A percentile compares a stretch with the other conserved stretches of the same genome.
These are phyloP conservation scores for Boletus eberwhitei DNA, from an alignment of 768 basidiomycete genomes.

Conservation along the genomic window DNA sequence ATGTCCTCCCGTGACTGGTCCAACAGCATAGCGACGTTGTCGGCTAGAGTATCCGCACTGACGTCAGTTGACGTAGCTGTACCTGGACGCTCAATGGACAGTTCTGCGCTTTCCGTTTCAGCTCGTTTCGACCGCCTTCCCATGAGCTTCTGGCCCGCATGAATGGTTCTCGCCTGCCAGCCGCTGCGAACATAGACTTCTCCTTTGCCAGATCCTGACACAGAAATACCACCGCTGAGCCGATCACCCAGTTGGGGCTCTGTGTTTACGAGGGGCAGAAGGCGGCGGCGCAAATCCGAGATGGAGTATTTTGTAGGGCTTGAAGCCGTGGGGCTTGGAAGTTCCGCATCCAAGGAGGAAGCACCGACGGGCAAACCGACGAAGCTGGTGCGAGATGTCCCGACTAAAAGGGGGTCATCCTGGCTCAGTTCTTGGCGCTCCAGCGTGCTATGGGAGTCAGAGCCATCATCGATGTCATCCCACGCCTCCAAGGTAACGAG, in stretches of 20 bases:
- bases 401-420: slow-evolving; percentile 21
- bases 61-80: slow-evolving; percentile 30
- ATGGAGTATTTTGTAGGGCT: slow-evolving; percentile 35
- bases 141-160: slow-evolving; percentile 41
- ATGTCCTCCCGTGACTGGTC: slow-evolving; percentile 61
- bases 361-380: slow-evolving; percentile 5
- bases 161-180: slow-evolving; percentile 71
- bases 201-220: slow-evolving; percentile 74
- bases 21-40: slow-evolving; percentile 60
- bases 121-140: slow-evolving; percentile 28
- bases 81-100: slow-evolving; percentile 23
- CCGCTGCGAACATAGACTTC: slow-evolving; percentile 75
- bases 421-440: slow-evolving; percentile 32
- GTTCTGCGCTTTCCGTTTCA: slow-evolving; percentile 28
- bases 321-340: slow-evolving; percentile 8
- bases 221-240: slow-evolving; percentile 68
- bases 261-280: slow-evolving; percentile 56
- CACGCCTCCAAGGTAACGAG: slow-evolving; percentile 58
- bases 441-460: slow-evolving; percentile 34
- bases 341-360: slow-evolving; percentile 10
- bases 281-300: slow-evolving; percentile 53
- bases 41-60: slow-evolving; percentile 52
- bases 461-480: slow-evolving; percentile 59
- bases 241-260: slow-evolving; percentile 67
- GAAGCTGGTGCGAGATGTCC: slow-evolving; percentile 10